Evolutionary conservation across 1,139 yeast species (phyloP).

Genomic region (Debaryomycetaceae sp.): DNA sequence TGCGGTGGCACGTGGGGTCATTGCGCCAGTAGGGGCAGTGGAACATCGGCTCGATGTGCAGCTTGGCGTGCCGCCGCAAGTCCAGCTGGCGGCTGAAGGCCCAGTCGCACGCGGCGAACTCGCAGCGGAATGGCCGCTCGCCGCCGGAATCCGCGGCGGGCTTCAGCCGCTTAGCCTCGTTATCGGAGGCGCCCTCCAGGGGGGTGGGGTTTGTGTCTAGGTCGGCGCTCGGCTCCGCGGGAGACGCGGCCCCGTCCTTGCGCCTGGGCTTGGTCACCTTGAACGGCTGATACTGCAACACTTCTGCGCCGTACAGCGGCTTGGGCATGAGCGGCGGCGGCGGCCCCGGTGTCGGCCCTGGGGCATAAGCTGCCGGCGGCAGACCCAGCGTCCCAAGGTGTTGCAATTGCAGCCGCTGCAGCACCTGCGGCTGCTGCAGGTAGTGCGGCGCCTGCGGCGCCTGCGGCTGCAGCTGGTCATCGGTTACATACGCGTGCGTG

Average conservation of each 20-base stretch:
- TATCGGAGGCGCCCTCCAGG: no score
- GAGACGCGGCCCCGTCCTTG: not conserved
- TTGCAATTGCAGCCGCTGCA: not conserved
- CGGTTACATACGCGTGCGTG: no score
- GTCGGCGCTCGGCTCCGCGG: not conserved
- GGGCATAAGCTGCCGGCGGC: conserved; percentile 1
- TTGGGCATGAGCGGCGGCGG: not conserved
- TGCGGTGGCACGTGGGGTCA: conserved; percentile 66
- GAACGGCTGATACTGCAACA: conserved; percentile 8
- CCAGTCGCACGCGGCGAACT: conserved; percentile 56
- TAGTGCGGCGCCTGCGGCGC: conserved; percentile 6
- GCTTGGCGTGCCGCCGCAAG: conserved; percentile 58
- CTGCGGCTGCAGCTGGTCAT: conserved; percentile 1
- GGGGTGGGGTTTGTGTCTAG: not conserved
- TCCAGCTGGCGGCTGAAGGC: conserved; percentile 65
- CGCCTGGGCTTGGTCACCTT: conserved; percentile 12
- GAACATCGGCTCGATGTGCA: conserved; percentile 60
- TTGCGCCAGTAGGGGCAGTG: conserved; percentile 69
- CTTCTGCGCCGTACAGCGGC: not conserved
- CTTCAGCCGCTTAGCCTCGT: no score
- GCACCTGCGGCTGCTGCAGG: conserved; percentile 7
- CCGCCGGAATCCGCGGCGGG: conserved; percentile 9
- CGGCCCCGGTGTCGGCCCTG: not conserved
- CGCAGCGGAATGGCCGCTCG: conserved; percentile 48
- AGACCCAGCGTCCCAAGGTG: not conserved